Evolutionary conservation across 108 stramenopile species (phyloP).

Genomic region (Cyclotella kingstonii): DNA sequence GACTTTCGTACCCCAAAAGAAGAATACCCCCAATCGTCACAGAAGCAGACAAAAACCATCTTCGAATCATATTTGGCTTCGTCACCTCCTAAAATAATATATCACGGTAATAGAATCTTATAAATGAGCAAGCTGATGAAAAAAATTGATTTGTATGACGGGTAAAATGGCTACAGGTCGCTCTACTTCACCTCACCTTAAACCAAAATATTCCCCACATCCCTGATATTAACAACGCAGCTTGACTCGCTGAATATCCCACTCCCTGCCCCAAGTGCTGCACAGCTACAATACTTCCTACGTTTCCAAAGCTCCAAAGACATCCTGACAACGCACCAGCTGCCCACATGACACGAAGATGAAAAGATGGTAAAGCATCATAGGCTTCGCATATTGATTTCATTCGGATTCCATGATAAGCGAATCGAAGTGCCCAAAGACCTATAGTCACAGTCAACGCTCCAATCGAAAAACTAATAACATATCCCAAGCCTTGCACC

Average conservation of each 20-base stretch:
- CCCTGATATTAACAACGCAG: slow-evolving; percentile 44
- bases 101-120: not conserved
- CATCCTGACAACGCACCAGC: slow-evolving; percentile 47
- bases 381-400: slow-evolving; percentile 30
- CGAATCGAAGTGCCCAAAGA: slow-evolving; percentile 58
- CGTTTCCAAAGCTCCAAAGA: slow-evolving; percentile 70
- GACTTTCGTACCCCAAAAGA: slow-evolving; percentile 62
- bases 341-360: slow-evolving; percentile 53
- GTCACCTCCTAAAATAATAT: slow-evolving; percentile 42
- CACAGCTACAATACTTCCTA: slow-evolving; percentile 69
- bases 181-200: slow-evolving; percentile 13
- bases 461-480: slow-evolving; percentile 72
- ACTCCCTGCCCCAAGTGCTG: slow-evolving; percentile 78
- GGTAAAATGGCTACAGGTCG: too few species aligned
- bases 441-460: slow-evolving; percentile 55
- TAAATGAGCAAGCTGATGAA: too few species aligned
- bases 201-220: slow-evolving; percentile 82
- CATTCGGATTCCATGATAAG: slow-evolving; percentile 22
- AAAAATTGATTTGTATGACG: too few species aligned
- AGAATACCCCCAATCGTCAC: slow-evolving; percentile 68
- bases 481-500: slow-evolving; percentile 60
- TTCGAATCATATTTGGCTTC: slow-evolving; percentile 44
- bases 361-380: slow-evolving; percentile 46
- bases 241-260: slow-evolving; percentile 60
- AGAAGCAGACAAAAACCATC: slow-evolving; percentile 71